Evolutionary conservation across 2,329 filamentous ascomycete species (phyloP), one percentile per base, ranked within the genome.

Genomic region (Mollisiaceae sp.): DNA sequence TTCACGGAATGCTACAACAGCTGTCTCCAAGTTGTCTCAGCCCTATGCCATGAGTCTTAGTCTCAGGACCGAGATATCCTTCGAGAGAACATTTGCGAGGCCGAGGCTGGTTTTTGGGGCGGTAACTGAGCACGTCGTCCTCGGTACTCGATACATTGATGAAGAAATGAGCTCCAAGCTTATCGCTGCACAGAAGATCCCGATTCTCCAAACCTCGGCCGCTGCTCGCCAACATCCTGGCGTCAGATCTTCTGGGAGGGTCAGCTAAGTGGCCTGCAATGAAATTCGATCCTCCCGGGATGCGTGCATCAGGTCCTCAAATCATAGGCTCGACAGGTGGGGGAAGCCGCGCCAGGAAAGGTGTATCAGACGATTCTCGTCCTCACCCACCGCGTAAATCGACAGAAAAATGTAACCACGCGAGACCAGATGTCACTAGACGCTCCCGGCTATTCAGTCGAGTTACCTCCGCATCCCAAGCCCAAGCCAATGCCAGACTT

Each of bases 21-120:
- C 11, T 65, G 69, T 69, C 67, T 69, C 67, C 62, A 64, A 64
- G 58, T 32, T 59, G 69, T 70, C 69, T 70, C 69, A 70, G 69
- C 69, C 69, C 66, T 70, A 70, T 57, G 54, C 60, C 52, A 60
- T 47, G 43, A 36, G 55, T 59, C 22, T 58, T 8, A 9, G 11
- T 32, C 9, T 54, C 24, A 54, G 50, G 50, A 54, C 50, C 50
- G 45, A 50, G n/a, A 22, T 56, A 57, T 39, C 39, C 55, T 39
- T 39, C 55, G 55, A 35, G 36, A 57, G 36, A 41, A 38, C 35
- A 18, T 59, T 43, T 45, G 18, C 18, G 39, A 27, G 50, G 18
- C 50, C 50, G 50, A 54, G 50, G 50, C 55, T 38, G 24, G 22
- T 22, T 57, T 5, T 20, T 35, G 8, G 18, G 5, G 55, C 55